A percentile compares a stretch with the other conserved stretches of the same genome.
Evolutionary conservation across 163 green algal species (phyloP).

Genomic region (Prototheca stagnorum): DNA sequence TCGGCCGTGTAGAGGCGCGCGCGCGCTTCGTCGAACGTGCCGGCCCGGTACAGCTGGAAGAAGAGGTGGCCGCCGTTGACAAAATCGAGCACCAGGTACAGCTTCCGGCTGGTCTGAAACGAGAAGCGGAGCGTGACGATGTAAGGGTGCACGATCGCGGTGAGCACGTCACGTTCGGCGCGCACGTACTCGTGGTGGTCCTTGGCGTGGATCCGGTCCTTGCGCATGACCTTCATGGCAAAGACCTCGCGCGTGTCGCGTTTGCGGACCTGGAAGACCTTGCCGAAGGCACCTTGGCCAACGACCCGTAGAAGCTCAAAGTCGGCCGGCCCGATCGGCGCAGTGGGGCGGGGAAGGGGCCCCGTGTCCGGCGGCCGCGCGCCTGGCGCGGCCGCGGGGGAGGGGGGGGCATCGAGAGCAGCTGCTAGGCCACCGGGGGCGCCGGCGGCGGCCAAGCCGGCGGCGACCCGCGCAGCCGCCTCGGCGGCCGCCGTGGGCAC

Average conservation of each 20-base stretch:
- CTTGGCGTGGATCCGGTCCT: conserved; percentile 79
- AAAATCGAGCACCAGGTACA: conserved; percentile 96
- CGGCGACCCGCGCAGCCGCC: too few species aligned
- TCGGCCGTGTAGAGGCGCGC: conserved; percentile 84
- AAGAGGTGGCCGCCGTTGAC: conserved; percentile 97
- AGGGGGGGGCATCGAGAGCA: conserved; percentile 1
- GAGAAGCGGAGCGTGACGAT: conserved; percentile 90
- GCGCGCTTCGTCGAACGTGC: conserved; percentile 79
- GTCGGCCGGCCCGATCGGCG: conserved; percentile 48
- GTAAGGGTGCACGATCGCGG: conserved; percentile 82
- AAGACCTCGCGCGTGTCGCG: conserved; percentile 57
- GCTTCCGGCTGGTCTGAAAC: conserved; percentile 82
- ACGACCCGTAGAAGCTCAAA: conserved; percentile 91
- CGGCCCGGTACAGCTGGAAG: conserved; percentile 59
- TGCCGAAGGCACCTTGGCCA: conserved; percentile 93
- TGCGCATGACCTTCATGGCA: conserved; percentile 94
- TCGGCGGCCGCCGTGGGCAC: too few species aligned
- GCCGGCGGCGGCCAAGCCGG: too few species aligned
- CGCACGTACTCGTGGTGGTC: conserved; percentile 83
- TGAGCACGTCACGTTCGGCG: conserved; percentile 83
- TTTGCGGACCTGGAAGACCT: conserved; percentile 81
- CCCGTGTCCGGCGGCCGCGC: conserved; percentile 5
- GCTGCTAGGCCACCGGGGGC: conserved; percentile 7
- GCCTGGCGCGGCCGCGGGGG: conserved; percentile 1
- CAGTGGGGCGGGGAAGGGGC: not conserved